phyloP scores from a whole-genome alignment of 768 basidiomycete genomes.

The Strobilomyces dryophilus region DNA sequence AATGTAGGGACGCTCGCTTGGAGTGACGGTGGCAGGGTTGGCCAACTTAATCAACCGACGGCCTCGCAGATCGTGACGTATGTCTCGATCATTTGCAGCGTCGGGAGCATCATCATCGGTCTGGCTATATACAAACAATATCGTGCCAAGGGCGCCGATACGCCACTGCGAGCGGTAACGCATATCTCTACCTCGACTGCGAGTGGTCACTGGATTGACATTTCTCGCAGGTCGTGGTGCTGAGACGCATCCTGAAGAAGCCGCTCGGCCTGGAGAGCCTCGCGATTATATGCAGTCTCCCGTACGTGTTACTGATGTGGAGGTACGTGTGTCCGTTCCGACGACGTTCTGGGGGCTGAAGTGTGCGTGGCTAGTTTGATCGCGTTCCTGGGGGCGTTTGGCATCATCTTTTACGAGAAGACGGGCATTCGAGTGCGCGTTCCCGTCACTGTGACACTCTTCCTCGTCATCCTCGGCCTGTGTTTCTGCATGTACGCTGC shows the following conservation, averaged over 20 bases:
- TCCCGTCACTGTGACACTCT: slow-evolving; percentile 23
- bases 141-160: slow-evolving; percentile 30
- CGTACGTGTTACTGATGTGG: slow-evolving; percentile 39
- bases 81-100: slow-evolving; percentile 26
- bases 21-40: slow-evolving; percentile 1
- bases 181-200: neutral
- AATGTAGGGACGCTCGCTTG: slow-evolving; percentile 24
- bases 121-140: slow-evolving; percentile 32
- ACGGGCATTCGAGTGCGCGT: slow-evolving; percentile 26
- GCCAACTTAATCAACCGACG: slow-evolving; percentile 8
- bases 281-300: slow-evolving; percentile 38
- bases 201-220: neutral
- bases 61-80: slow-evolving; percentile 25
- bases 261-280: slow-evolving; percentile 33
- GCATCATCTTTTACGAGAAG: slow-evolving; percentile 25
- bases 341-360: neutral
- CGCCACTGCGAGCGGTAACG: slow-evolving; percentile 27
- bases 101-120: slow-evolving; percentile 28
- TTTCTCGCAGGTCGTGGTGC: slow-evolving; percentile 17
- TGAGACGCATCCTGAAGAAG: slow-evolving; percentile 26
- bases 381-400: slow-evolving; percentile 32
- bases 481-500: slow-evolving; percentile 27
- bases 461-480: slow-evolving; percentile 20
- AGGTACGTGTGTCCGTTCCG: slow-evolving; percentile 21
- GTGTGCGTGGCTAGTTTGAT: slow-evolving; percentile 24